These are phyloP conservation scores for Aspergillus eucalypticola DNA, from an alignment of 2,329 filamentous ascomycete genomes.

Conservation along the genomic window DNA sequence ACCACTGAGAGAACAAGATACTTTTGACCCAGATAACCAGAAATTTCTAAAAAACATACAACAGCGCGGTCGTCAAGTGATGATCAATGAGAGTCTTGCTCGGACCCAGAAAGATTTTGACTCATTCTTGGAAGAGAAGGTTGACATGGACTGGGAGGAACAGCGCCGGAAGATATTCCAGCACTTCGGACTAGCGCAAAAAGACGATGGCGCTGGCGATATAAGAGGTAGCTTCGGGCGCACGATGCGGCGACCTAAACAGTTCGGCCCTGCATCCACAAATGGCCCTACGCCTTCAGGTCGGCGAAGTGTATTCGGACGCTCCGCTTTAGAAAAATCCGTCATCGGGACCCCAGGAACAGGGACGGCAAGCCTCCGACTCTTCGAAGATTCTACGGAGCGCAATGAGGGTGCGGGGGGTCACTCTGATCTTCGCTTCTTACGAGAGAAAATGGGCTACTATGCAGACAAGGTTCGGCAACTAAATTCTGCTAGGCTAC, in stretches of 20 bases:
- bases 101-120: slow-evolving; percentile 91
- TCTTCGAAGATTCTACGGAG: slow-evolving; percentile 69
- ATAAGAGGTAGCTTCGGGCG: slow-evolving; percentile 54
- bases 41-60: slow-evolving; percentile 83
- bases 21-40: slow-evolving; percentile 58
- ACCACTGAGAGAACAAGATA: slow-evolving; percentile 38
- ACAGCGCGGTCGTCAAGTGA: slow-evolving; percentile 84
- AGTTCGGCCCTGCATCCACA: slow-evolving; percentile 45
- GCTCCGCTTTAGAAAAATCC: slow-evolving; percentile 74
- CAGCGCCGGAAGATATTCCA: slow-evolving; percentile 92
- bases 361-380: slow-evolving; percentile 58
- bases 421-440: slow-evolving; percentile 68
- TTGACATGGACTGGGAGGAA: slow-evolving; percentile 93
- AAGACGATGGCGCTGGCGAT: slow-evolving; percentile 44
- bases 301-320: slow-evolving; percentile 62
- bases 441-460: slow-evolving; percentile 80
- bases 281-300: slow-evolving; percentile 42
- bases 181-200: slow-evolving; percentile 80
- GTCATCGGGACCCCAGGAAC: slow-evolving; percentile 79
- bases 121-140: slow-evolving; percentile 87
- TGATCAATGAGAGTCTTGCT: slow-evolving; percentile 88
- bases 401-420: slow-evolving; percentile 54
- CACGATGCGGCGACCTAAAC: slow-evolving; percentile 40
- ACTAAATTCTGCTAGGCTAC: slow-evolving; percentile 72
- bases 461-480: slow-evolving; percentile 77